Base-by-base conservation (phyloP, 148 eudicot species). In the Amaranthus palmeri region DNA sequence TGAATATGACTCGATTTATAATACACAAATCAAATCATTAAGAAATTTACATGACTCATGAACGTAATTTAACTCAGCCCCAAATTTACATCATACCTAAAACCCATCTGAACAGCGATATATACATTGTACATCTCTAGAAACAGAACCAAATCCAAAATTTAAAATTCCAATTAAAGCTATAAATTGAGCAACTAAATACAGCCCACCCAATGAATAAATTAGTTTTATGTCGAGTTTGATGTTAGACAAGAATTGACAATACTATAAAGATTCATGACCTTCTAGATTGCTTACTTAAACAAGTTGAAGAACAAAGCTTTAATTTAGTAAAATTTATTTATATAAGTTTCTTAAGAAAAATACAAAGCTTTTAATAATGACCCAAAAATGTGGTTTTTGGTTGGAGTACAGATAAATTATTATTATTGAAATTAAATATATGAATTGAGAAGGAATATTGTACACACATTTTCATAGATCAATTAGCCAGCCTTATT, bases 391-490 rank as follows among this genome's bases (percentile, higher is more conserved):
- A 56, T 70, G 42, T 56, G 15, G 63, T 45, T 45, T 70, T 45
- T 17, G 46, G 72, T 69, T 69, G 51, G 60, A 61, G 17, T 11
- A 42, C 42, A 14, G 48, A 67, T 14, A 47, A 47, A 12, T 61
- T 25, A 61, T 58, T 5, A 5, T 47, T 70, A 46, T 54, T 43
- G 51, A 18, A 56, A 42, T 56, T 70, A 47, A 54, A 46, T 56
- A n/a, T 25, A 25, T 25, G 36, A 25, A 25, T 25, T 70, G 69
- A 65, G 6, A 53, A 53, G n/a, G 47, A 60, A 69, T 69, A 54
- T 13, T 54, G 60, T 42, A 54, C 59, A 69, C 6, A 42, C 36
- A 40, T 14, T 54, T 54, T 69, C 48, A 5, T 6, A 13, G 8
- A 40, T 13, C 50, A 40, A 42, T 14, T 13, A 41, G 44, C 72